These are phyloP conservation scores for Alloascoidea africana DNA, from an alignment of 805 yeast species.

Conservation along the genomic window DNA sequence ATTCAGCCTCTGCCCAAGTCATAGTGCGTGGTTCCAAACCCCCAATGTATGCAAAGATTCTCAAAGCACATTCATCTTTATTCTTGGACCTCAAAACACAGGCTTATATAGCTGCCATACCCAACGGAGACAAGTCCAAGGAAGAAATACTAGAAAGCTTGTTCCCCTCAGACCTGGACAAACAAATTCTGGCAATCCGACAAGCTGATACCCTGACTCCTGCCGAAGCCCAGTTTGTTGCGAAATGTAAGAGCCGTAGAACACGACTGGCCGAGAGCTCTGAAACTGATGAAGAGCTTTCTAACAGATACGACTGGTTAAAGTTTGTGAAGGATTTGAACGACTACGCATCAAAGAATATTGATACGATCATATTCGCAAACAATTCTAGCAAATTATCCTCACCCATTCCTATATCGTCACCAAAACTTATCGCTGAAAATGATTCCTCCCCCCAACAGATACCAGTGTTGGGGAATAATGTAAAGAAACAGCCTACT, in stretches of 20 bases:
- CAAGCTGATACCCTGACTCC: slow-evolving; percentile 36
- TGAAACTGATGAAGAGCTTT: slow-evolving; percentile 32
- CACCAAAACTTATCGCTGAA: too few relatives aligned
- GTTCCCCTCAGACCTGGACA: slow-evolving; percentile 50
- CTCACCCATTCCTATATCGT: too few relatives aligned
- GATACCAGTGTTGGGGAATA: too few relatives aligned
- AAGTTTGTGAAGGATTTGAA: slow-evolving; percentile 65
- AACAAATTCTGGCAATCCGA: slow-evolving; percentile 20
- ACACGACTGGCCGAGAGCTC: slow-evolving; percentile 34
- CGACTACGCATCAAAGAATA: slow-evolving; percentile 63
- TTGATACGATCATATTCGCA: slow-evolving; percentile 64
- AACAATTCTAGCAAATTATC: background rate
- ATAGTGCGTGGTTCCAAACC: background rate
- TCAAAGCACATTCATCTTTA: slow-evolving; percentile 69
- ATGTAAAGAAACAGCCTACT: background rate
- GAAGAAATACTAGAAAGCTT: slow-evolving; percentile 59
- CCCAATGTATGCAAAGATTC: slow-evolving; percentile 29
- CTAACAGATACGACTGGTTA: slow-evolving; percentile 75
- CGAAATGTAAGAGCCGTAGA: slow-evolving; percentile 57
- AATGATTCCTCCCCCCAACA: too few relatives aligned
- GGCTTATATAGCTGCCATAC: slow-evolving; percentile 81
- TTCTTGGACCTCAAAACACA: slow-evolving; percentile 87
- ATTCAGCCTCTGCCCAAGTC: slow-evolving; percentile 8
- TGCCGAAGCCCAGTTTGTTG: slow-evolving; percentile 65
- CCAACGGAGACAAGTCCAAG: slow-evolving; percentile 38